Base-by-base conservation (phyloP, 1,139 yeast genomes). In the Wickerhamomyces sp. region DNA sequence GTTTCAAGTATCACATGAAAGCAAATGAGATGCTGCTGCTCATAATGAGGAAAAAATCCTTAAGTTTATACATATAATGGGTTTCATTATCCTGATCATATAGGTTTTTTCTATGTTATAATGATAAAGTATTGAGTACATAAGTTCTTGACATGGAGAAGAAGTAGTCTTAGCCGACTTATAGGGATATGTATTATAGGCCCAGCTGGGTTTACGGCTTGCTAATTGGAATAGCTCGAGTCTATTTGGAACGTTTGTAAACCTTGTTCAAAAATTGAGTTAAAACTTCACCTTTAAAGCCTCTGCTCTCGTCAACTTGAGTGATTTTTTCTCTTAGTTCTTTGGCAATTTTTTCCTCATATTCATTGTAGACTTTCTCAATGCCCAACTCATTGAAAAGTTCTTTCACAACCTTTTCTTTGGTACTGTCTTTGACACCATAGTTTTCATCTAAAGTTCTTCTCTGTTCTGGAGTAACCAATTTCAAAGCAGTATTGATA, bases 221-320 rank as follows among this genome's bases (percentile, higher is more conserved):
- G 5, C 23, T 18, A 18, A 18, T 5, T 18, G 23, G 5, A 18
- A 5, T 18, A 27, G 27, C 6, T 14, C 30, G 6, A 7, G 30
- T 36, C 50, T 79, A 93, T 74, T 91, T 93, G 51, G 83, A 78
- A 69, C 99, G 84, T 75, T 90, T 91, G 81, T 94, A 93, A 58
- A 94, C 87, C 72, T 93, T 94, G 66, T 79, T 77, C 63, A 94
- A 79, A 74, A 94, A 94, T 8, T 82, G 79, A 38, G 87, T 78
- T 61, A 93, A 76, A 30, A 90, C 97, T 40, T 83, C 86, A 59
- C 78, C 81, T 71, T 90, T 91, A 71, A 94, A 87, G 11, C 99
- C 99, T 62, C 94, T 81, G 33, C 88, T 76, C 69, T 93, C 98
- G 63, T 94, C 99, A 52, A 88, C 69, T 38, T 74, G 60, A 32